Conservation (phyloP, 2,329 filamentous ascomycete species). For the Aspergillus niger region DNA sequence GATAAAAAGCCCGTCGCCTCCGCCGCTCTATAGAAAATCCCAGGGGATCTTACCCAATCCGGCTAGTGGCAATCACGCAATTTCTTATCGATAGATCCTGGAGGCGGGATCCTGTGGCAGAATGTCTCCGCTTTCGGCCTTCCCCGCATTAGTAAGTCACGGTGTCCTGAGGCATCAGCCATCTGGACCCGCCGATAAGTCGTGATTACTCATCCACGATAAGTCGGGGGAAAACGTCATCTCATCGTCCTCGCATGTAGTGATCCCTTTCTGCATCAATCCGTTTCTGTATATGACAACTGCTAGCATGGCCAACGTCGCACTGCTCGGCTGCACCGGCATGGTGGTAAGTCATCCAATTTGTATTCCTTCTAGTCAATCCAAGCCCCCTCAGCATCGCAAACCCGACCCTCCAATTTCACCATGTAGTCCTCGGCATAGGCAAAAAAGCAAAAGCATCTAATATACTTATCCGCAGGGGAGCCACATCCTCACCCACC, state of each 20-base stretch:
- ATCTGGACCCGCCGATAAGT: background rate
- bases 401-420: background rate
- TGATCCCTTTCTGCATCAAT: background rate
- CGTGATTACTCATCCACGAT: background rate
- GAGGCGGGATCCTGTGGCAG: constrained; percentile 21
- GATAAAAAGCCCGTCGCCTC: constrained; percentile 20
- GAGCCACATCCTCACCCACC: constrained; percentile 67
- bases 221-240: constrained; percentile 11
- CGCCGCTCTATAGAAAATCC: constrained; percentile 31
- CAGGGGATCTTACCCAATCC: constrained; percentile 31
- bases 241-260: background rate
- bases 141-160: constrained; percentile 23
- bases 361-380: background rate
- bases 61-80: constrained; percentile 40
- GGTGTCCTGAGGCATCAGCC: constrained; percentile 10
- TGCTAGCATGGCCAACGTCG: constrained; percentile 45
- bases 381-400: background rate
- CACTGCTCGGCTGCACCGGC: constrained; percentile 51
- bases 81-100: constrained; percentile 31
- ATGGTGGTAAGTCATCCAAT: constrained; percentile 48
- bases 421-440: too few relatives aligned
- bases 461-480: constrained; percentile 54
- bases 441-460: too few relatives aligned
- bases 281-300: background rate
- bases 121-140: constrained; percentile 23